Evolutionary conservation across 345 rosid species (phyloP).

Genomic region (Rhizophora mangle): DNA sequence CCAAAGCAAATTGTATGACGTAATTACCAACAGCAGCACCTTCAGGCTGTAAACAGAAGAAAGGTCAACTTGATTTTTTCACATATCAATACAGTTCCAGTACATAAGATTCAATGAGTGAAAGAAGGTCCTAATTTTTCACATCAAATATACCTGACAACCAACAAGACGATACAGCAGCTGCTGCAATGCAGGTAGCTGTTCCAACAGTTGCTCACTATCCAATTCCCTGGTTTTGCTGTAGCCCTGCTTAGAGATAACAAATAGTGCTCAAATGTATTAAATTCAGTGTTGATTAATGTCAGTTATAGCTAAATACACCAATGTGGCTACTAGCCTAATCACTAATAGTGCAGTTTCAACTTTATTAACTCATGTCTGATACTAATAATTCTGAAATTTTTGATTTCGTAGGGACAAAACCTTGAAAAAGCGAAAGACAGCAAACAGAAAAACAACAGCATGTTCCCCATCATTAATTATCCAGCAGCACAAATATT

Average conservation of each 20-base stretch:
- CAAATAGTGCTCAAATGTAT: background rate
- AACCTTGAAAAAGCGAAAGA: background rate
- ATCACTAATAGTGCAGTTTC: background rate
- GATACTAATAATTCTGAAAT: background rate
- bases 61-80: background rate
- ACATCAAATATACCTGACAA: conserved; percentile 63
- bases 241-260: conserved; percentile 58
- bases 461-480: background rate
- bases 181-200: conserved; percentile 87
- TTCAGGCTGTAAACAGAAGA: conserved; percentile 69
- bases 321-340: background rate
- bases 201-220: conserved; percentile 78
- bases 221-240: conserved; percentile 86
- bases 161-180: conserved; percentile 87
- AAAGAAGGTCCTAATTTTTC: background rate
- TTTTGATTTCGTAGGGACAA: background rate
- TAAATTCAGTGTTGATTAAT: background rate
- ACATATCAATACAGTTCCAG: background rate
- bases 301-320: background rate
- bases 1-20: conserved; percentile 92
- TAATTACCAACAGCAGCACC: conserved; percentile 84
- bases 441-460: background rate
- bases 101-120: background rate
- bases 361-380: background rate
- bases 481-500: background rate